Base-by-base conservation (phyloP, 1,284 basidiomycete genomes). In the Rhodotorula glutinis region DNA sequence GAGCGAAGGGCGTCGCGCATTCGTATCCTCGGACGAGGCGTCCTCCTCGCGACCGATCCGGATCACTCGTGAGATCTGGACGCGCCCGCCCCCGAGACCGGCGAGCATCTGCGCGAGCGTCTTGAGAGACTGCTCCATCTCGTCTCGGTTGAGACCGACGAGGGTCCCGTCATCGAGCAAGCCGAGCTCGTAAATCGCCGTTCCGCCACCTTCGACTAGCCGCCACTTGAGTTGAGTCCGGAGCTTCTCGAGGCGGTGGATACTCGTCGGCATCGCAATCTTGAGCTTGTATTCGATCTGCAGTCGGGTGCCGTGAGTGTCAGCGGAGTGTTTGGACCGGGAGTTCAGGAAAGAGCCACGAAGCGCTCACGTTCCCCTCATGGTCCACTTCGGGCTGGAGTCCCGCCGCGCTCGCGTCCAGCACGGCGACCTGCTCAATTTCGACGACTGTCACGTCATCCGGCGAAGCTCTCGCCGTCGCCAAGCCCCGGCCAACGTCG, bases 181-280 rank as follows among this genome's bases (percentile, higher is more conserved):
- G 21, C 92, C 93, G 23, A 96, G 85, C 77, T 95, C 92, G 75
- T 96, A 96, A 77, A 92, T 90, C 0, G 92, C 92, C 76, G 91
- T 88, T 8, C 92, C 92, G 7, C 89, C 87, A 21, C 92, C 92
- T 78, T 95, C 90, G 58, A 93, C 86, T 7, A 96, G 83, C 5
- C 92, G 85, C 92, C 93, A 96, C 78, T 94, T 92, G 79, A 95
- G 86, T 80, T 96, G 92, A 2, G 92, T 95, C 63, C 92, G 89
- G 23, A 96, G 87, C 49, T 70, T 65, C 19, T 71, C 88, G 74
- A 91, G 88, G 52, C 89, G 88, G 17, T 86, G 82, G 0, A 86
- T 83, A 21, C 65, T 53, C 19, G 87, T 84, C 0, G 90, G 87
- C 57, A 83, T 80, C 23, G 88, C 82, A 25, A 92, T 86, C 76